Evolutionary conservation across 2,329 filamentous ascomycete genomes (phyloP).

Genomic region (Arthroderma sp.): DNA sequence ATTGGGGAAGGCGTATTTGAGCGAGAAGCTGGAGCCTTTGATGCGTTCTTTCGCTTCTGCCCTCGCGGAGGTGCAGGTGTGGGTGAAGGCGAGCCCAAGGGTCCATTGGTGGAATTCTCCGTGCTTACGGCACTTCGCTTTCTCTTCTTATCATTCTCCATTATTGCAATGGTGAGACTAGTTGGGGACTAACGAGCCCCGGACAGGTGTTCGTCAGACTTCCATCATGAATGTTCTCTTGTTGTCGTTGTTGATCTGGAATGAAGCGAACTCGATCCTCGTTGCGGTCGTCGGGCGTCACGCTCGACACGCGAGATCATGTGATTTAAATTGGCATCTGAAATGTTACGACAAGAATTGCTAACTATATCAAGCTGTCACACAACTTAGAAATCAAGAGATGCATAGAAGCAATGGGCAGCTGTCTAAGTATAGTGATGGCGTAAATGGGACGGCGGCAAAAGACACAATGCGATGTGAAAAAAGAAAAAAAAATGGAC

Average conservation of each 20-base stretch:
- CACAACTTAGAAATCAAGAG: not conserved
- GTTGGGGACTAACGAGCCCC: not conserved
- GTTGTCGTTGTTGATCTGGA: too few species aligned
- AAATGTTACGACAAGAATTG: not conserved
- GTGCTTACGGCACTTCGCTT: constrained; percentile 5
- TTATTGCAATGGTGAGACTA: not conserved
- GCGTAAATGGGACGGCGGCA: too few species aligned
- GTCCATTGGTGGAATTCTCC: not conserved
- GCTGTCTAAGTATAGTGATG: too few species aligned
- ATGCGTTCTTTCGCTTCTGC: not conserved
- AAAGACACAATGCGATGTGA: not conserved
- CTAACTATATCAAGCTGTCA: not conserved
- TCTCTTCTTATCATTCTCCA: constrained; percentile 6
- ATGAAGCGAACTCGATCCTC: too few species aligned
- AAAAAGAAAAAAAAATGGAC: constrained; percentile 8
- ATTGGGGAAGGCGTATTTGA: constrained; percentile 23
- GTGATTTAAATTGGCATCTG: not conserved
- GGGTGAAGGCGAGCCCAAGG: not conserved
- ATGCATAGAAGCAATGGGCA: not conserved
- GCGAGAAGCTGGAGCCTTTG: constrained; percentile 5
- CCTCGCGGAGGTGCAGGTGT: not conserved
- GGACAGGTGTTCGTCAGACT: not conserved
- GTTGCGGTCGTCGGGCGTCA: too few species aligned
- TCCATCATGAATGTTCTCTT: not conserved
- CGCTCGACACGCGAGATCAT: not conserved